Evolutionary conservation across 2,329 filamentous ascomycete genomes (phyloP).

Genomic region (Colletotrichum sp.): DNA sequence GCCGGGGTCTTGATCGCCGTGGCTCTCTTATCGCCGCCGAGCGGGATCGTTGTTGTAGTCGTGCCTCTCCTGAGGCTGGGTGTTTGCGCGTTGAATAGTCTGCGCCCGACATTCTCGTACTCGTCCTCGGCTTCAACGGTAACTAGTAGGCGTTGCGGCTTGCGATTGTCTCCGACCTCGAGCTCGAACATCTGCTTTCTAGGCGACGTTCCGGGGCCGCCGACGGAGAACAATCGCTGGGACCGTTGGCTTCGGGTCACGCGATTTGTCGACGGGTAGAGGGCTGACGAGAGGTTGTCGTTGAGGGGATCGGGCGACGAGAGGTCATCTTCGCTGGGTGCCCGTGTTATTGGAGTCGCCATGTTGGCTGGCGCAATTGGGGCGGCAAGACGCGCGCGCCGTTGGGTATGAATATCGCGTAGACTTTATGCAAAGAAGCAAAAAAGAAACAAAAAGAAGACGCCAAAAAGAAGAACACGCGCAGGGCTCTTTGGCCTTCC

Average conservation of each 20-base stretch:
- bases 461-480: not conserved
- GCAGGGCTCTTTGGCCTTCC: conserved; percentile 2
- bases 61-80: conserved; percentile 43
- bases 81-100: conserved; percentile 50
- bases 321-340: conserved; percentile 44
- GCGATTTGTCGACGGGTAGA: conserved; percentile 36
- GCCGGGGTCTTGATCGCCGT: conserved; percentile 41
- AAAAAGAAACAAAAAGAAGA: not conserved
- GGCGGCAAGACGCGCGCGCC: not conserved
- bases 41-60: conserved; percentile 56
- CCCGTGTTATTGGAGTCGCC: conserved; percentile 30
- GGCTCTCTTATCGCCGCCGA: conserved; percentile 50
- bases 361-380: conserved; percentile 29
- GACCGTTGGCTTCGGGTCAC: conserved; percentile 49
- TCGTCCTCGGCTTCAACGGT: conserved; percentile 57
- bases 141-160: conserved; percentile 58
- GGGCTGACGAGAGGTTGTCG: conserved; percentile 37
- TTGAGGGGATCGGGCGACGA: conserved; percentile 59
- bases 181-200: conserved; percentile 63
- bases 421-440: not conserved
- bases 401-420: not conserved
- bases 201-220: conserved; percentile 43
- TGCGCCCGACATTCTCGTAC: conserved; percentile 33
- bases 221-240: conserved; percentile 40
- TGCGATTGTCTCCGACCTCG: conserved; percentile 54